These are phyloP conservation scores for Gracilariopsis chorda DNA, from an alignment of 23 red algal species.

Conservation along the genomic window DNA sequence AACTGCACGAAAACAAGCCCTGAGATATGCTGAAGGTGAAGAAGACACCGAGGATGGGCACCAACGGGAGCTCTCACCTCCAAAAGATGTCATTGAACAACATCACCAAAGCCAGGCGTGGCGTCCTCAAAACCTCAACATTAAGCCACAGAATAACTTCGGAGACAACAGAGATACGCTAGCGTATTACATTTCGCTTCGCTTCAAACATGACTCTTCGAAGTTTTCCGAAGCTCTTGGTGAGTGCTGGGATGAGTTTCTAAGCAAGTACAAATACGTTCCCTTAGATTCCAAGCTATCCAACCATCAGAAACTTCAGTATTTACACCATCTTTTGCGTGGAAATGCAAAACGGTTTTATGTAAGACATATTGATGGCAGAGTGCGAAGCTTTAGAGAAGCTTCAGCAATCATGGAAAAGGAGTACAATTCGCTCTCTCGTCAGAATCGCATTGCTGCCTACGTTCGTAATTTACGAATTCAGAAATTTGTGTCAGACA, in stretches of 20 bases:
- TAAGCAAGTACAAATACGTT: not conserved
- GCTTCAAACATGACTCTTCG: not conserved
- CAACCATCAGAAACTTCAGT: not conserved
- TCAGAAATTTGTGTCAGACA: not conserved
- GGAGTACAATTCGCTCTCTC: not conserved
- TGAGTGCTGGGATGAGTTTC: not conserved
- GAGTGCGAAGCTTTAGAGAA: not conserved
- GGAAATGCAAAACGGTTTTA: not conserved
- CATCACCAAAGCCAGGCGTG: too few relatives aligned
- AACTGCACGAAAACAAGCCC: too few relatives aligned
- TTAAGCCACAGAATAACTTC: too few relatives aligned
- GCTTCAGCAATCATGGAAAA: not conserved
- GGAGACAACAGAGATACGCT: too few relatives aligned
- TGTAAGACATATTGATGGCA: not conserved
- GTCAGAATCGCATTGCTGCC: not conserved
- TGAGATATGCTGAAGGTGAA: too few relatives aligned
- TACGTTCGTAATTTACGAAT: not conserved
- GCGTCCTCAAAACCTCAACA: too few relatives aligned
- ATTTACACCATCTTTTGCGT: not conserved
- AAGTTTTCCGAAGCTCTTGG: not conserved
- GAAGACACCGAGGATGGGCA: too few relatives aligned
- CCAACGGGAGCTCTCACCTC: too few relatives aligned
- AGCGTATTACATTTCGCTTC: not conserved
- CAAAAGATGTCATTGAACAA: too few relatives aligned
- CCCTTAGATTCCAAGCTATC: not conserved